phyloP scores from a whole-genome alignment of 768 basidiomycete species.

The Epithele typhae region DNA sequence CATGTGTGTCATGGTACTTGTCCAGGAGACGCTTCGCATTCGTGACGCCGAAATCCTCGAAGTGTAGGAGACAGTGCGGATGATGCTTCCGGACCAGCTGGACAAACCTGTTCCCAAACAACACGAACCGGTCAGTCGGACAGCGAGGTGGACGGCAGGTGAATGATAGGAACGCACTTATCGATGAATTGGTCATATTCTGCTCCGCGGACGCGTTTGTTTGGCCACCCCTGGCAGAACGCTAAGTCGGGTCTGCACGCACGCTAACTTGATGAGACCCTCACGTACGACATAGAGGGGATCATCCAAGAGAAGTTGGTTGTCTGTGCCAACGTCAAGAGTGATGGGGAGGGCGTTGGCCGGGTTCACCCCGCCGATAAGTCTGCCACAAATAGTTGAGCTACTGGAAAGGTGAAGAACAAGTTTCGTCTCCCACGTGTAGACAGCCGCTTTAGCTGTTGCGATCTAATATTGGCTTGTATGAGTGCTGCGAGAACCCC shows the following conservation, averaged over 20 bases:
- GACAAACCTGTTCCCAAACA: constrained; percentile 63
- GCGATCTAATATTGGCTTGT: constrained; percentile 46
- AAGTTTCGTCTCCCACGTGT: too few relatives aligned
- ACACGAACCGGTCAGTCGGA: too few relatives aligned
- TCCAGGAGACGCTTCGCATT: constrained; percentile 70
- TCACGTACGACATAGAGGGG: constrained; percentile 58
- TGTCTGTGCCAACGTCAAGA: constrained; percentile 78
- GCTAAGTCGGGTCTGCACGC: too few relatives aligned
- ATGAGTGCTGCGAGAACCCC: background rate
- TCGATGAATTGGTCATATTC: constrained; percentile 77
- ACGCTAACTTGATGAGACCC: too few relatives aligned
- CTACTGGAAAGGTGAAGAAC: too few relatives aligned
- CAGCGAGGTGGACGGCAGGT: too few relatives aligned
- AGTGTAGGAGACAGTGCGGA: constrained; percentile 66
- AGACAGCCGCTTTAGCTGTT: constrained; percentile 73
- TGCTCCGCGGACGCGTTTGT: constrained; percentile 65
- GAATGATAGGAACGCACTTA: too few relatives aligned
- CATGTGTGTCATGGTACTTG: constrained; percentile 54
- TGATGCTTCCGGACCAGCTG: constrained; percentile 70
- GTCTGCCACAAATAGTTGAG: constrained; percentile 27
- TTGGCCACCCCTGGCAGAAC: constrained; percentile 68
- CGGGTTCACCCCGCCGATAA: constrained; percentile 66
- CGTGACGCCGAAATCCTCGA: constrained; percentile 80
- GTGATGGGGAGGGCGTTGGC: constrained; percentile 53
- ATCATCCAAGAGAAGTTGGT: constrained; percentile 57